These are phyloP conservation scores for Pseudonitzschia multiseries DNA, from an alignment of 108 stramenopile genomes.

Conservation along the genomic window DNA sequence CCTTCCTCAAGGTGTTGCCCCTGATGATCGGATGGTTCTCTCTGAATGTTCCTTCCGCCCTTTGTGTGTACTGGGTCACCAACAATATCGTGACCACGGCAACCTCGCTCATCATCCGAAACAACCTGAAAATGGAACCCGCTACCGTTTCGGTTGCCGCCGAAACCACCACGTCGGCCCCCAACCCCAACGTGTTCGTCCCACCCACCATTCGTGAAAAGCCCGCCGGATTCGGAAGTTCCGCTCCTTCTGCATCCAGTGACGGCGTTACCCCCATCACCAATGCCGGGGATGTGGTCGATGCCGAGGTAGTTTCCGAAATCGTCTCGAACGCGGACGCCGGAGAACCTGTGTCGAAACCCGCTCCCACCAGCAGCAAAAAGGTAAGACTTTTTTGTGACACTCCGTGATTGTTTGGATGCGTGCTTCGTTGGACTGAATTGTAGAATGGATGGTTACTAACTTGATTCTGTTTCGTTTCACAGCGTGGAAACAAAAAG, in stretches of 20 bases:
- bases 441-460: neutral
- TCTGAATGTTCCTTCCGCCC: constrained; percentile 92
- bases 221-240: constrained; percentile 65
- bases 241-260: neutral
- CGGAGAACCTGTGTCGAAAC: too few species aligned
- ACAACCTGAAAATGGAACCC: constrained; percentile 44
- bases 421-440: too few species aligned
- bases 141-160: constrained; percentile 34
- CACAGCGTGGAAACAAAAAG: constrained; percentile 38
- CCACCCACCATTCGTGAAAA: constrained; percentile 81
- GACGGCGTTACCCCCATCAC: constrained; percentile 40
- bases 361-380: too few species aligned
- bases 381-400: neutral
- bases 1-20: constrained; percentile 89
- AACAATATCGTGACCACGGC: constrained; percentile 94
- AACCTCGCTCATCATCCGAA: constrained; percentile 73
- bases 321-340: constrained; percentile 2
- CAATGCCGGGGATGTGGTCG: constrained; percentile 54
- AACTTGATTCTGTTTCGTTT: neutral
- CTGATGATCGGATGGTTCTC: constrained; percentile 96
- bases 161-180: constrained; percentile 28
- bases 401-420: too few species aligned
- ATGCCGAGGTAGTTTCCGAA: constrained; percentile 15
- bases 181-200: constrained; percentile 50
- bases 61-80: constrained; percentile 95